These are phyloP conservation scores for Suillus subluteus DNA, from an alignment of 768 basidiomycete species.

Conservation along the genomic window DNA sequence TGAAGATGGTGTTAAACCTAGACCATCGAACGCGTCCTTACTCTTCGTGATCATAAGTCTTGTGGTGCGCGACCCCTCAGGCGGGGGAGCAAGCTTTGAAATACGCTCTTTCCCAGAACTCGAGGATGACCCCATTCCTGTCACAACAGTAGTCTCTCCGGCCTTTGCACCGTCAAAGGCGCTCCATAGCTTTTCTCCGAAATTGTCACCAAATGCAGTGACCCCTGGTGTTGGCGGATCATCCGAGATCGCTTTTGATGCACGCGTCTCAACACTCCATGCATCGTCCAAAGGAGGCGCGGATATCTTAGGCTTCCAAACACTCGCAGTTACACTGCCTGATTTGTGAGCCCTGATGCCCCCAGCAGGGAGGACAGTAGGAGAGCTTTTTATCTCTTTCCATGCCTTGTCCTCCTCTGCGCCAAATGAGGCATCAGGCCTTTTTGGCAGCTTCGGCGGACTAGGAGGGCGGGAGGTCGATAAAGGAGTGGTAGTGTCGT, in stretches of 20 bases:
- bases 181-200: conserved; percentile 58
- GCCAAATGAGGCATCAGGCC: conserved; percentile 29
- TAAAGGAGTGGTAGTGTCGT: conserved; percentile 33
- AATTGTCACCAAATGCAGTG: conserved; percentile 70
- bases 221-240: conserved; percentile 26
- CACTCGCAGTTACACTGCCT: conserved; percentile 23
- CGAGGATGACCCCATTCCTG: conserved; percentile 2
- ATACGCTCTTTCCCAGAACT: conserved; percentile 20
- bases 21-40: conserved; percentile 81
- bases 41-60: conserved; percentile 39
- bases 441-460: conserved; percentile 20
- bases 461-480: conserved; percentile 32
- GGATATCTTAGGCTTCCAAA: conserved; percentile 34
- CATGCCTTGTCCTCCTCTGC: conserved; percentile 52
- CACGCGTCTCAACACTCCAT: conserved; percentile 42
- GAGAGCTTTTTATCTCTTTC: conserved; percentile 40
- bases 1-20: conserved; percentile 54
- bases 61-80: conserved; percentile 35
- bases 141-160: conserved; percentile 10
- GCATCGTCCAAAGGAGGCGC: conserved; percentile 35
- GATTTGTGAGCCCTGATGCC: conserved; percentile 28
- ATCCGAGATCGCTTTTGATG: conserved; percentile 27
- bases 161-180: conserved; percentile 43
- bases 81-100: conserved; percentile 30
- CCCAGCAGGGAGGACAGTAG: conserved; percentile 14